A percentile compares a stretch with the other conserved stretches of the same genome.
phyloP scores from a whole-genome alignment of 164 flowering plant genomes.

The Piper longum region DNA sequence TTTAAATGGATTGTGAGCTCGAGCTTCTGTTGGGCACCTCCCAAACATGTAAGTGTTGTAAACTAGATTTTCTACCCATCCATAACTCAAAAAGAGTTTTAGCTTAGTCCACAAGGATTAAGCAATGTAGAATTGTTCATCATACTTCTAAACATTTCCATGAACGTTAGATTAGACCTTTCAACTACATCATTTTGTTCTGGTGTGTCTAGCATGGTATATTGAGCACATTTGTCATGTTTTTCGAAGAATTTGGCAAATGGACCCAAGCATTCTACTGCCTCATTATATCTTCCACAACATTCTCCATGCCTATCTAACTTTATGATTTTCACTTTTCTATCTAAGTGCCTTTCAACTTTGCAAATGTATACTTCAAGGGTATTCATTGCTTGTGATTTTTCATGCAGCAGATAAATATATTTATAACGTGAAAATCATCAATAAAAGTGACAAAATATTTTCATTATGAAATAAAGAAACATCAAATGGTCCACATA shows the following conservation, averaged over 20 bases:
- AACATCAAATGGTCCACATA: not conserved
- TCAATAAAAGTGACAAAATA: constrained; percentile 1
- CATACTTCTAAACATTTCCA: constrained; percentile 2
- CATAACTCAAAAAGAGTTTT: not conserved
- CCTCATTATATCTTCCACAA: not conserved
- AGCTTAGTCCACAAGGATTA: not conserved
- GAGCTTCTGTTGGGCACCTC: not conserved
- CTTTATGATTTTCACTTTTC: not conserved
- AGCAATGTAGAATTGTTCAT: constrained; percentile 2
- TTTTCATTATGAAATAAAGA: not conserved
- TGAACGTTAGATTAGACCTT: not conserved
- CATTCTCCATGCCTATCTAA: not conserved
- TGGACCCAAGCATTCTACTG: not conserved
- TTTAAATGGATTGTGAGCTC: not conserved
- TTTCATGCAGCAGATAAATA: not conserved
- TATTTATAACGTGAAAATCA: not conserved
- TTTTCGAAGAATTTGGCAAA: not conserved
- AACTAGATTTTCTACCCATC: not conserved
- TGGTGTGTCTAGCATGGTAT: not conserved
- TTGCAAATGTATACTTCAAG: not conserved
- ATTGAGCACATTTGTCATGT: not conserved
- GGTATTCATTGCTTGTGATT: not conserved
- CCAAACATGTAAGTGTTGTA: no score
- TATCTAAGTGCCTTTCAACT: constrained; percentile 1
- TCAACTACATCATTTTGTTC: not conserved